Evolutionary conservation across 306 rosid species (phyloP).

Genomic region (Glycine soja): DNA sequence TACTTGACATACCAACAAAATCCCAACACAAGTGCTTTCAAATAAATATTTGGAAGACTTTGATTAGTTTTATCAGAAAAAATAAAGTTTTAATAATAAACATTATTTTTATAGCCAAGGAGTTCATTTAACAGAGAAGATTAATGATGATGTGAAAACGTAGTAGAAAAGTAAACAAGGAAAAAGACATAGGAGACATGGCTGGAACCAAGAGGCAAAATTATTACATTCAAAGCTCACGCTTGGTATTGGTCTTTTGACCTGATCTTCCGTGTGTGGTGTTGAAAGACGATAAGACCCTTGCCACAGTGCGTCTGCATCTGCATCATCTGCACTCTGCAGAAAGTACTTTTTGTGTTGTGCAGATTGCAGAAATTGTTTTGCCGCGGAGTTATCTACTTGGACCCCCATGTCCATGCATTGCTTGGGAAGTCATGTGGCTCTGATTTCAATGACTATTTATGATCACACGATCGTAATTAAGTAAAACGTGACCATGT

Average conservation of each 20-base stretch:
- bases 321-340: constrained; percentile 37
- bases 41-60: not conserved
- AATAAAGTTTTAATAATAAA: not conserved
- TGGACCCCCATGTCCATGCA: not conserved
- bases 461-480: constrained; percentile 41
- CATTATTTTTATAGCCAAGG: not conserved
- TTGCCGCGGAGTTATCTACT: constrained; percentile 5
- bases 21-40: constrained; percentile 14
- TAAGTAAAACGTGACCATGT: not conserved
- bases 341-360: constrained; percentile 26
- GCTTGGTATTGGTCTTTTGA: constrained; percentile 48
- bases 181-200: constrained; percentile 26
- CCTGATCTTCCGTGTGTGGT: not conserved
- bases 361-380: constrained; percentile 18
- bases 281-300: constrained; percentile 43
- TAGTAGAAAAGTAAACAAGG: constrained; percentile 36
- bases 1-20: not conserved
- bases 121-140: not conserved
- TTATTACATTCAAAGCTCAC: constrained; percentile 58
- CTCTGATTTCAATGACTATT: constrained; percentile 52
- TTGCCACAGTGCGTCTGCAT: constrained; percentile 18
- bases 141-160: not conserved
- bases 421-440: constrained; percentile 47
- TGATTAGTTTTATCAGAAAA: not conserved
- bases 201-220: constrained; percentile 54